Evolutionary conservation across 371 early-diverging fungal species (phyloP).

Genomic region (Circinella umbellata): DNA sequence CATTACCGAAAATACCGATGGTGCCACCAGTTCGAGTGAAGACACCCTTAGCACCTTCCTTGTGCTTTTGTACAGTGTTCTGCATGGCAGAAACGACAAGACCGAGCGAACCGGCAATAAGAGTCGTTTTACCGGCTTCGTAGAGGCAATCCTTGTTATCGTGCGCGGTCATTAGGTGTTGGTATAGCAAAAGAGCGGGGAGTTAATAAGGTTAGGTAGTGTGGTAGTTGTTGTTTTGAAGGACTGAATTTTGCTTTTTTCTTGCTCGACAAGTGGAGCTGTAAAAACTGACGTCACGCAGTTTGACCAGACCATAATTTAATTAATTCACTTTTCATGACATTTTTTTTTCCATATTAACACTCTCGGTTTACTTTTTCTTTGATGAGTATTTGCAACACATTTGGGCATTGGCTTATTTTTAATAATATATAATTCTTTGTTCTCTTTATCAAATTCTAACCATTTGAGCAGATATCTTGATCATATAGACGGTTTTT

Average conservation of each 20-base stretch:
- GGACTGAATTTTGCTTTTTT: constrained; percentile 2
- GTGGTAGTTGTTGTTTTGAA: constrained; percentile 4
- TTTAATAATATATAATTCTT: no score
- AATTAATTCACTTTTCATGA: no score
- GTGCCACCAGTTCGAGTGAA: constrained; percentile 73
- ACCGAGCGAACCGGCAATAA: constrained; percentile 69
- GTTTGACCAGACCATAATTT: no score
- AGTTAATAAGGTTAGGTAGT: not conserved
- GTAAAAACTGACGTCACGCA: not conserved
- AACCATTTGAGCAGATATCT: no score
- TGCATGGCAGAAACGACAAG: constrained; percentile 75
- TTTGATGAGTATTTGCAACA: no score
- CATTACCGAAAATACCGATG: constrained; percentile 73
- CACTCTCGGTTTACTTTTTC: no score
- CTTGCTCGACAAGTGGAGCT: not conserved
- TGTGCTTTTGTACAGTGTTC: constrained; percentile 70
- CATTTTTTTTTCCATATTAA: no score
- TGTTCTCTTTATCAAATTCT: no score
- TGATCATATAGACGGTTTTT: no score
- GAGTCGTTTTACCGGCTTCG: constrained; percentile 60
- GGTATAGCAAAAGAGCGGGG: constrained; percentile 13
- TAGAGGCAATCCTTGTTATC: constrained; percentile 57
- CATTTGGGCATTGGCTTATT: no score
- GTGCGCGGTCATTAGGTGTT: constrained; percentile 37
- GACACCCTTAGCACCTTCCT: constrained; percentile 69